Evolutionary conservation across 192 early-diverging fungal species (phyloP).

Genomic region (Backusella luteola): DNA sequence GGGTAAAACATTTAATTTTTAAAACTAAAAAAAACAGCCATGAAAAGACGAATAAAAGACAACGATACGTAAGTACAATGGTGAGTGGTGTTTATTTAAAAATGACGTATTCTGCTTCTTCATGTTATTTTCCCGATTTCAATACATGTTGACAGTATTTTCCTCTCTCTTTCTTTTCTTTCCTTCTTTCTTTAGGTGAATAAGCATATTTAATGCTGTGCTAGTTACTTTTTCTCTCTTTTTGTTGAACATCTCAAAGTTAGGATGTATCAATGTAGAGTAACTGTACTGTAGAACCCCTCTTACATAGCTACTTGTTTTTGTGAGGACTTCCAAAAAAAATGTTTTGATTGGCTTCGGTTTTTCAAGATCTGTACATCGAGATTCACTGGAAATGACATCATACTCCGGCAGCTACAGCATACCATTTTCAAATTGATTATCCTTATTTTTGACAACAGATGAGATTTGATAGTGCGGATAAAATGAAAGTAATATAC

Average conservation of each 20-base stretch:
- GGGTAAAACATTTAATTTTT: neutral
- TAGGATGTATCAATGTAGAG: too few relatives aligned
- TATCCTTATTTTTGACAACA: neutral
- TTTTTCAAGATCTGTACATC: neutral
- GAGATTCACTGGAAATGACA: neutral
- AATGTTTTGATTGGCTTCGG: too few relatives aligned
- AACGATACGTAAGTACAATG: too few relatives aligned
- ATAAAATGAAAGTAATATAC: neutral
- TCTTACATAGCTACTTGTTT: neutral
- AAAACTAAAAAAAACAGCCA: neutral
- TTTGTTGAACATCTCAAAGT: neutral
- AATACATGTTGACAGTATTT: too few relatives aligned
- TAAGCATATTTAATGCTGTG: neutral
- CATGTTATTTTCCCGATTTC: neutral
- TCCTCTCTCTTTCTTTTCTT: too few relatives aligned
- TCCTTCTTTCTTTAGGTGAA: neutral
- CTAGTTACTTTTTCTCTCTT: neutral
- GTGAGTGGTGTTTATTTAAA: too few relatives aligned
- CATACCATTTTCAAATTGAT: neutral
- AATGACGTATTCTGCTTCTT: neutral
- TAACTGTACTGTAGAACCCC: neutral
- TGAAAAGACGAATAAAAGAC: too few relatives aligned
- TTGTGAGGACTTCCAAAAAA: too few relatives aligned
- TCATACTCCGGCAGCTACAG: neutral
- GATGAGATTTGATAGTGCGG: neutral